phyloP scores from a whole-genome alignment of 768 basidiomycete genomes.

The Boletus huronensis region DNA sequence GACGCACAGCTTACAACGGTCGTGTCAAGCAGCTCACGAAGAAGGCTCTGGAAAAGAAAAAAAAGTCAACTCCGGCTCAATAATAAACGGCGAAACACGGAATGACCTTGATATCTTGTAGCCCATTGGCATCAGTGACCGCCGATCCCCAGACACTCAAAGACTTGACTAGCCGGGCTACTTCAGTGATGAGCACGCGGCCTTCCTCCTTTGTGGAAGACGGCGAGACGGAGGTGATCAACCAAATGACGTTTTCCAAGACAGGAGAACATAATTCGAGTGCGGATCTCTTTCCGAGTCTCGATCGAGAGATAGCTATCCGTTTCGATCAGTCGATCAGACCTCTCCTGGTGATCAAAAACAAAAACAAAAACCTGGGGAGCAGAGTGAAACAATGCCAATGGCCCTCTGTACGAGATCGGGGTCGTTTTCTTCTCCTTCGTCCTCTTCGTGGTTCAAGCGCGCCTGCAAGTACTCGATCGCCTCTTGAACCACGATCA shows the following conservation, averaged over 20 bases:
- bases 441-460: constrained; percentile 17
- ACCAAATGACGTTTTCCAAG: constrained; percentile 8
- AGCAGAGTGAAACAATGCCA: constrained; percentile 18
- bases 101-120: constrained; percentile 21
- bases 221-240: constrained; percentile 19
- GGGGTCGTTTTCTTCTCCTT: constrained; percentile 9
- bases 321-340: neutral
- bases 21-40: constrained; percentile 34
- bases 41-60: constrained; percentile 21
- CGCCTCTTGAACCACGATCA: constrained; percentile 40
- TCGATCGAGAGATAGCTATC: constrained; percentile 26
- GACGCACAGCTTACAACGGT: constrained; percentile 34
- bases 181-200: constrained; percentile 19
- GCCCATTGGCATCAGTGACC: neutral
- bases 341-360: neutral
- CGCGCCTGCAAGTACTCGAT: constrained; percentile 30
- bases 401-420: constrained; percentile 12
- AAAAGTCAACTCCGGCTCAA: neutral
- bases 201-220: constrained; percentile 13
- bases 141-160: constrained; percentile 16
- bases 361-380: constrained; percentile 14
- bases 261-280: constrained; percentile 22
- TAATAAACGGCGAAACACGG: neutral
- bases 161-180: constrained; percentile 13
- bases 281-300: constrained; percentile 21